These are phyloP conservation scores for Jasminum sambac DNA, from an alignment of 257 asterid genomes.

Conservation along the genomic window DNA sequence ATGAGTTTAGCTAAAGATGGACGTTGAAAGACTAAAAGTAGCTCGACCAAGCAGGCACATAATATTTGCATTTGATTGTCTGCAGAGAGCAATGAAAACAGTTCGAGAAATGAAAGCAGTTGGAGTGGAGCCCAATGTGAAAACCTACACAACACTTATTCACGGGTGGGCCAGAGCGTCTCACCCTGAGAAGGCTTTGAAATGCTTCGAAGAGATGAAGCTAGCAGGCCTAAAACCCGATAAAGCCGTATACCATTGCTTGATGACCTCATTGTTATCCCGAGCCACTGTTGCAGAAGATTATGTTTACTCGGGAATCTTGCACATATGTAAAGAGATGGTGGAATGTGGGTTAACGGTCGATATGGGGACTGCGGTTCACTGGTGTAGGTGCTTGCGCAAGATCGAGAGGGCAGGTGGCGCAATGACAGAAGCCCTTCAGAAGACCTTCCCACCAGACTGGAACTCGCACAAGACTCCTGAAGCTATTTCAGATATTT, in stretches of 20 bases:
- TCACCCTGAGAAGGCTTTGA: slow-evolving; percentile 90
- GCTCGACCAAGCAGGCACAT: too few species aligned
- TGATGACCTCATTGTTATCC: slow-evolving; percentile 85
- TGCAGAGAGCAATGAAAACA: slow-evolving; percentile 77
- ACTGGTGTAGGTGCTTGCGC: slow-evolving; percentile 83
- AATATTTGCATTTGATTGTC: not conserved
- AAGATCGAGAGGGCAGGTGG: slow-evolving; percentile 88
- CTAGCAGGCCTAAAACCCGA: slow-evolving; percentile 68
- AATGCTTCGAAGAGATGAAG: slow-evolving; percentile 92
- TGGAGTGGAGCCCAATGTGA: slow-evolving; percentile 78
- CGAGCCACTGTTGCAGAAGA: slow-evolving; percentile 88
- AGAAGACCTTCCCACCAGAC: slow-evolving; percentile 95
- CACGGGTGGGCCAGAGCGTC: slow-evolving; percentile 97
- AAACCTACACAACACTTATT: slow-evolving; percentile 88
- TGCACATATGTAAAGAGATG: slow-evolving; percentile 72
- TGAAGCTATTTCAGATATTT: slow-evolving; percentile 37
- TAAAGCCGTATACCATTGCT: slow-evolving; percentile 92
- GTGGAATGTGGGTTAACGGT: slow-evolving; percentile 52
- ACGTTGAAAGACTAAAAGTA: too few species aligned
- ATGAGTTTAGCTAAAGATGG: too few species aligned
- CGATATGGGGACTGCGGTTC: slow-evolving; percentile 98
- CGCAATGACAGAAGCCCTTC: slow-evolving; percentile 79
- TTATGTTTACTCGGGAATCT: slow-evolving; percentile 61
- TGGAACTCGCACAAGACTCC: slow-evolving; percentile 82
- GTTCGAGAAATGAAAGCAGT: slow-evolving; percentile 76